These are phyloP conservation scores for Phytophthora hybrid DNA, from an alignment of 352 stramenopile species.

Conservation along the genomic window DNA sequence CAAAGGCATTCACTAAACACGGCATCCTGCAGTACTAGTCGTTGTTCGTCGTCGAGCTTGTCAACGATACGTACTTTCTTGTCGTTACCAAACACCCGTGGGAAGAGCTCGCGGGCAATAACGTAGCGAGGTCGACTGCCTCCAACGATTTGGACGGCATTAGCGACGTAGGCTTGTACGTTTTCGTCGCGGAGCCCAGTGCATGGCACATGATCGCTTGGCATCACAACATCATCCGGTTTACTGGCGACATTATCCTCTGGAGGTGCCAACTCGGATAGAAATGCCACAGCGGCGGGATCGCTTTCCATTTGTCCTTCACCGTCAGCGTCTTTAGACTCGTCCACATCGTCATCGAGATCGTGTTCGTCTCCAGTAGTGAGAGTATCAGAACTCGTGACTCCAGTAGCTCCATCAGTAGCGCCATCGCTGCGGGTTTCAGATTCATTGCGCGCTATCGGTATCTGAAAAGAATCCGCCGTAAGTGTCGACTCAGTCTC, in stretches of 20 bases:
- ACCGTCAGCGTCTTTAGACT: slow-evolving; percentile 13
- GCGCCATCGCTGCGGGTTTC: slow-evolving; percentile 5
- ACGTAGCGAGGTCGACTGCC: slow-evolving; percentile 83
- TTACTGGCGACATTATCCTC: slow-evolving; percentile 16
- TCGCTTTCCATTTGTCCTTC: slow-evolving; percentile 37
- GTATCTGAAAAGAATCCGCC: slow-evolving; percentile 15
- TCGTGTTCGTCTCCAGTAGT: slow-evolving; percentile 2
- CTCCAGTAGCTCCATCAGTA: neutral
- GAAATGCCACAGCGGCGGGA: slow-evolving; percentile 35
- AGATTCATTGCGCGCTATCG: slow-evolving; percentile 6
- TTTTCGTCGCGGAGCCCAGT: slow-evolving; percentile 71
- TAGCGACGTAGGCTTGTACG: slow-evolving; percentile 68
- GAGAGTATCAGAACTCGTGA: slow-evolving; percentile 2
- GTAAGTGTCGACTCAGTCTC: slow-evolving; percentile 22
- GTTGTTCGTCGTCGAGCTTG: slow-evolving; percentile 60
- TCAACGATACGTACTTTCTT: slow-evolving; percentile 74
- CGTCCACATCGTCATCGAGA: slow-evolving; percentile 7
- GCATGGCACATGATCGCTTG: slow-evolving; percentile 59
- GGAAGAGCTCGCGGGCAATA: slow-evolving; percentile 82
- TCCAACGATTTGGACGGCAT: slow-evolving; percentile 73
- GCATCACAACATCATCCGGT: slow-evolving; percentile 28
- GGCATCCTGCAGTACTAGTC: slow-evolving; percentile 69
- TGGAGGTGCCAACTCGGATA: slow-evolving; percentile 27
- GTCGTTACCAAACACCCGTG: slow-evolving; percentile 60
- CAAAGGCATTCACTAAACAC: slow-evolving; percentile 85